phyloP scores from a whole-genome alignment of 129 eudicot genomes.

The Arctium lappa region DNA sequence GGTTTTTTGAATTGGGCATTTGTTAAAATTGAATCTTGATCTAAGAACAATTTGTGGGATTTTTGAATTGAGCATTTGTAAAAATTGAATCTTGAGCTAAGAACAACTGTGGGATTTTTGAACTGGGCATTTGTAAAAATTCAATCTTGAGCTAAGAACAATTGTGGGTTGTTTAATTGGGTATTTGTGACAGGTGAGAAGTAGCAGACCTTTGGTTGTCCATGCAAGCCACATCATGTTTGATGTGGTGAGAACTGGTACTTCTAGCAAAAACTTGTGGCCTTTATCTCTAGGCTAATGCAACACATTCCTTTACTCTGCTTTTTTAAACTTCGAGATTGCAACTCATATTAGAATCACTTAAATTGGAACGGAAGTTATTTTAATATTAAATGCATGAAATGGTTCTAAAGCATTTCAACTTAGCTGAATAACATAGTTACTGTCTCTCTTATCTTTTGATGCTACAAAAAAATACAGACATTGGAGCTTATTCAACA shows the following conservation, averaged over 20 bases:
- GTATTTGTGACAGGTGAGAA: not conserved
- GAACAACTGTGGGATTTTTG: too few relatives aligned
- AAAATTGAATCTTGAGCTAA: too few relatives aligned
- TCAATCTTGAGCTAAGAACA: too few relatives aligned
- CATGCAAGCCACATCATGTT: not conserved
- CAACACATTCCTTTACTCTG: not conserved
- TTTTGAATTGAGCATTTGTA: too few relatives aligned
- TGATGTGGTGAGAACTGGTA: not conserved
- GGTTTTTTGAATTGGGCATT: too few relatives aligned
- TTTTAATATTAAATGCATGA: not conserved
- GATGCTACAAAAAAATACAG: slow-evolving; percentile 39
- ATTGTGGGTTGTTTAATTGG: too few relatives aligned
- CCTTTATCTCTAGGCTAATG: not conserved
- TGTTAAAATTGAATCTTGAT: too few relatives aligned
- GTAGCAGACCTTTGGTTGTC: not conserved
- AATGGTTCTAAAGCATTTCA: not conserved
- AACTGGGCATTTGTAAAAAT: too few relatives aligned
- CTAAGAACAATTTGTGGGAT: too few relatives aligned
- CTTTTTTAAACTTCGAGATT: not conserved
- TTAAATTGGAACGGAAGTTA: not conserved
- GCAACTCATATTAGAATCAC: not conserved
- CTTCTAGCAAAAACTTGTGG: not conserved
- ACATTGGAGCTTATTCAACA: slow-evolving; percentile 77
- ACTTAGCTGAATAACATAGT: slow-evolving; percentile 1
- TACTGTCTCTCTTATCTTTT: not conserved